These are phyloP conservation scores for Podaxis sp. DNA, from an alignment of 768 basidiomycete genomes.

Conservation along the genomic window DNA sequence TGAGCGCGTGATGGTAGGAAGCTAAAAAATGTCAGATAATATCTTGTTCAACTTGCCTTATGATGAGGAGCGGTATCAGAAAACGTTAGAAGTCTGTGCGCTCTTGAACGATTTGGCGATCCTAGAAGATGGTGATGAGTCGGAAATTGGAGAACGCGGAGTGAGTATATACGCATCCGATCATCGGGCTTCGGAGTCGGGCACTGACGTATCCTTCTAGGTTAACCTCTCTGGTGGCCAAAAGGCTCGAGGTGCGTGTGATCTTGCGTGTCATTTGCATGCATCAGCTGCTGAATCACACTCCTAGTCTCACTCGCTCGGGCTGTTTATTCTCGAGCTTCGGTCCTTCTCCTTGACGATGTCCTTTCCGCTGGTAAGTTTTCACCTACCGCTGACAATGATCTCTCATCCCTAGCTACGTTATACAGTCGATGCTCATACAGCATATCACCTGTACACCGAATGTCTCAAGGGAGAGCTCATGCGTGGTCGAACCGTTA, in stretches of 20 bases:
- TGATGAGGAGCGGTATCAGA: constrained; percentile 76
- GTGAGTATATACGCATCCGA: constrained; percentile 34
- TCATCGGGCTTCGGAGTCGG: not conserved
- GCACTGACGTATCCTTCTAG: constrained; percentile 23
- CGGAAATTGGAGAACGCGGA: constrained; percentile 86
- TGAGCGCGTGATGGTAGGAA: not conserved
- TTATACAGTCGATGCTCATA: constrained; percentile 81
- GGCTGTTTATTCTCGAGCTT: constrained; percentile 88
- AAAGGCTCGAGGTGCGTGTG: constrained; percentile 56
- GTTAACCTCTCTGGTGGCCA: constrained; percentile 61
- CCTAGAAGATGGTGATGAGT: constrained; percentile 84
- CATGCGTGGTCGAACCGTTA: constrained; percentile 77
- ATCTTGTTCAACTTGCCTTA: constrained; percentile 82
- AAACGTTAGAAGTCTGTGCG: constrained; percentile 78
- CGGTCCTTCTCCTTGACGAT: constrained; percentile 81
- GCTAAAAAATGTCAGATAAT: constrained; percentile 38
- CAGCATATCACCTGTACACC: constrained; percentile 83
- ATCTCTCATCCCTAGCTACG: not conserved
- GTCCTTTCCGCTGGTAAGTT: constrained; percentile 56
- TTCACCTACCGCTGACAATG: not conserved
- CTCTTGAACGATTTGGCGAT: constrained; percentile 76
- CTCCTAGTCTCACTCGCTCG: constrained; percentile 49
- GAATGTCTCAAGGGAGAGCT: constrained; percentile 84
- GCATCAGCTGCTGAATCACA: constrained; percentile 33
- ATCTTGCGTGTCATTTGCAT: constrained; percentile 34